Evolutionary conservation across 2,329 filamentous ascomycete species (phyloP).

Genomic region (Chaetomium strumarium): DNA sequence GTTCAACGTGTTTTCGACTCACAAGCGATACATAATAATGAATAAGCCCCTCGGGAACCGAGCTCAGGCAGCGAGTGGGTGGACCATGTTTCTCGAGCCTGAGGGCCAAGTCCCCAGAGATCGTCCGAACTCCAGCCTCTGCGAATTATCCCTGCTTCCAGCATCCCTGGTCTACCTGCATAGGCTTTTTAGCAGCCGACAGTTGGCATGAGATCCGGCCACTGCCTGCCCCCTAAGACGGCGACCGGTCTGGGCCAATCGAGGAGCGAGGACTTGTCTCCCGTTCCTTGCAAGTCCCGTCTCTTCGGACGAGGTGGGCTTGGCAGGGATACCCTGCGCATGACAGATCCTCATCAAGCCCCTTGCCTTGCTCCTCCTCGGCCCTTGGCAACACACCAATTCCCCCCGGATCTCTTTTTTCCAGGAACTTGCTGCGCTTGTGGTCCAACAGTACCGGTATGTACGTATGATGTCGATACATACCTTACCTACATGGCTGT

Average conservation of each 20-base stretch:
- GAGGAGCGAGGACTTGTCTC: conserved; percentile 4
- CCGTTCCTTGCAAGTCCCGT: conserved; percentile 18
- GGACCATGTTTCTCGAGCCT: too few species aligned
- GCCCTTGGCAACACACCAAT: conserved; percentile 15
- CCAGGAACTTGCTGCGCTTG: conserved; percentile 3
- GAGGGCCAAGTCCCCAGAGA: neutral
- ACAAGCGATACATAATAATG: too few species aligned
- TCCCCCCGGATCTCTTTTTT: conserved; percentile 8
- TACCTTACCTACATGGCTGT: conserved; percentile 2
- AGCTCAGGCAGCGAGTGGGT: neutral
- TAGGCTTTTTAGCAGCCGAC: conserved; percentile 1
- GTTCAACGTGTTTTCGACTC: too few species aligned
- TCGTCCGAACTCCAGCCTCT: neutral
- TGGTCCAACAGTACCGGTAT: too few species aligned
- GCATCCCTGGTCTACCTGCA: conserved; percentile 3
- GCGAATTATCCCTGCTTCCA: neutral
- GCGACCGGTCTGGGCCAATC: conserved; percentile 8
- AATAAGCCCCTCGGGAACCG: neutral
- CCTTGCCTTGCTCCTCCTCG: conserved; percentile 13
- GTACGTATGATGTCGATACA: too few species aligned
- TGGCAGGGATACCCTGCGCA: conserved; percentile 17
- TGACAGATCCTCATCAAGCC: conserved; percentile 20
- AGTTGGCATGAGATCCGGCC: conserved; percentile 14
- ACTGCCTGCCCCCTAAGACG: too few species aligned
- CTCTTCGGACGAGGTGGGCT: conserved; percentile 16